Base-by-base conservation (phyloP, 2,329 filamentous ascomycete species). In the Trichoderma koningiopsis region DNA sequence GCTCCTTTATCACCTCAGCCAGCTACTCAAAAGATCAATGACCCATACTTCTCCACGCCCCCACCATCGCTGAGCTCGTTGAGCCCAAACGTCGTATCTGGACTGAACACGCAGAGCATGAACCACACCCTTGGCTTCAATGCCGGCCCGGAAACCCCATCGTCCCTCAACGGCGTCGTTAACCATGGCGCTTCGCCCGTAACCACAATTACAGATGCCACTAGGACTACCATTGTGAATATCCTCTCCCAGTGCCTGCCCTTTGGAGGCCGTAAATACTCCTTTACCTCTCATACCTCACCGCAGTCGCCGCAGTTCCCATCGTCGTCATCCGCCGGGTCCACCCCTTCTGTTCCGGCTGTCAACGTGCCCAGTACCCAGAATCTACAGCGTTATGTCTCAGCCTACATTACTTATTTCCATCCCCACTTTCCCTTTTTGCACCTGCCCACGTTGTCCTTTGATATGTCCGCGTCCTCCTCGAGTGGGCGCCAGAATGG, bases 361-460 rank as follows among this genome's bases (percentile, higher is more conserved):
- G 86, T 82, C 74, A 86, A 82, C 73, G 85, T 97, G 69, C 94
- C 95, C 65, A 93, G 87, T 81, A 95, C 93, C 40, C 85, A 88
- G 77, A 93, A 97, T 77, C 88, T 98, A 71, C 94, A 96, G 79
- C 91, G 93, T 78, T 97, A 94, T 79, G 92, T 97, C 72, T 89
- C 90, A 72, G 91, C 94, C 70, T 98, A 97, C 81, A 89, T 98
- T 75, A 89, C 90, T 72, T 97, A 93, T 79, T 97, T 97, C 79
- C 94, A 97, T 77, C 95, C 95, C 27, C 95, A 98, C 78, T 81
- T 97, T 71, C 95, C 96, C n/a, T 97, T 98, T 80, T 84, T 97
- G 71, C 95, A 98, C 80, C 88, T 97, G 73, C 91, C 94, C 64
- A 97, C 95, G 19, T 84, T 98, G 72, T 94, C 94, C 53, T 97